A percentile compares a stretch with the other conserved stretches of the same genome.
Evolutionary conservation across 305 asterid species (phyloP).

Genomic region (Ruellia speciosa): DNA sequence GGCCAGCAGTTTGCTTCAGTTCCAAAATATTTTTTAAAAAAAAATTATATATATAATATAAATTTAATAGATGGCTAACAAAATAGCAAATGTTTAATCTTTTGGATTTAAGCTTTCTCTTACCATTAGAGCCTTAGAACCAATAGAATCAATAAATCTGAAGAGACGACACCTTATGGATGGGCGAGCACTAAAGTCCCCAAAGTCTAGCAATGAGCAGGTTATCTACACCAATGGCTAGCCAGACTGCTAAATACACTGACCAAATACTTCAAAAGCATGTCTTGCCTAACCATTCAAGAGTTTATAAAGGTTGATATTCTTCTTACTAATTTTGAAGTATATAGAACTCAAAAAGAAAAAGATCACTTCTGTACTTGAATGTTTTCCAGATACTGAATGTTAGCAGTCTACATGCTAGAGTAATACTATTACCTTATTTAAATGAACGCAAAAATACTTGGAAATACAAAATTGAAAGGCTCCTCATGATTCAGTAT

Average conservation of each 20-base stretch:
- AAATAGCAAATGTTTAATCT: no score
- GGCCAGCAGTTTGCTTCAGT: no score
- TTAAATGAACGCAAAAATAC: no score
- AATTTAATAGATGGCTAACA: no score
- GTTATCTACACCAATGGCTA: background rate
- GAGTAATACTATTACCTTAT: no score
- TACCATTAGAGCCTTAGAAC: background rate
- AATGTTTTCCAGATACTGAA: background rate
- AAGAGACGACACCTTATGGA: background rate
- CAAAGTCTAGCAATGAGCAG: constrained; percentile 1
- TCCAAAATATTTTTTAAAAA: no score
- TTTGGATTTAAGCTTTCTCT: no score
- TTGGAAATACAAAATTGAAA: no score
- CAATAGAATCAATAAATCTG: background rate
- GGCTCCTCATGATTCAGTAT: no score
- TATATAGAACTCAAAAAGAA: background rate
- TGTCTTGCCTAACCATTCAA: background rate
- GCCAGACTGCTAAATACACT: background rate
- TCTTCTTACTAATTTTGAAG: background rate
- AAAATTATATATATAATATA: no score
- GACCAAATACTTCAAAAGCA: background rate
- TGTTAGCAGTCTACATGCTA: background rate
- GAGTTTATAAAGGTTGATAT: background rate
- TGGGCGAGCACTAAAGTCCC: background rate
- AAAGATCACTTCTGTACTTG: background rate